A percentile compares a stretch with the other conserved stretches of the same genome.
phyloP scores from a whole-genome alignment of 768 basidiomycete species.

The Agrocybe pediades region DNA sequence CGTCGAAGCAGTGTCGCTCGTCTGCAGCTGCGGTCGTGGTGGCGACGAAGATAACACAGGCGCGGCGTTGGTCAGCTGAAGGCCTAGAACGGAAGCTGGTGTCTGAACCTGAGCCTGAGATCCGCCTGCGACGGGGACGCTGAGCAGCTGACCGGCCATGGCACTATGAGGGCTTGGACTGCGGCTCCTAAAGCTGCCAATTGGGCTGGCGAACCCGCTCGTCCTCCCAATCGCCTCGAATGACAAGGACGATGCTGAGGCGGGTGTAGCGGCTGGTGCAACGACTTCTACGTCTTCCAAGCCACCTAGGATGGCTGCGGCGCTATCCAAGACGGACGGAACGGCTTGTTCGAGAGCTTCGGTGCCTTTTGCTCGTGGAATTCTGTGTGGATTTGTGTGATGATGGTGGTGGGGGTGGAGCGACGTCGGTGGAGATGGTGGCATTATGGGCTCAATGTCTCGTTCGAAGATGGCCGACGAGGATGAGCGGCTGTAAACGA shows the following conservation, averaged over 20 bases:
- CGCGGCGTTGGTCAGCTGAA: neutral
- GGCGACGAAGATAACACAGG: neutral
- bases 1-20: constrained; percentile 4
- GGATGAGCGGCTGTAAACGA: constrained; percentile 57
- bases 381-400: constrained; percentile 68
- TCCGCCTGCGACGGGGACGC: neutral
- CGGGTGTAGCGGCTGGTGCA: constrained; percentile 61
- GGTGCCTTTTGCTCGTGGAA: constrained; percentile 68
- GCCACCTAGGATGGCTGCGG: constrained; percentile 68
- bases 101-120: neutral
- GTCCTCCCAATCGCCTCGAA: constrained; percentile 22
- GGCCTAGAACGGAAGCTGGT: neutral
- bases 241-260: constrained; percentile 18
- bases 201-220: constrained; percentile 68
- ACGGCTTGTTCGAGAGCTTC: constrained; percentile 79
- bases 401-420: constrained; percentile 32
- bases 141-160: constrained; percentile 15
- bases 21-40: constrained; percentile 3
- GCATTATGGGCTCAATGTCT: constrained; percentile 74
- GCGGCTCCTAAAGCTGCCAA: constrained; percentile 66
- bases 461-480: constrained; percentile 92
- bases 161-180: constrained; percentile 63
- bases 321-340: constrained; percentile 84
- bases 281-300: constrained; percentile 41
- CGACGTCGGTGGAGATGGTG: constrained; percentile 31